Base-by-base conservation (phyloP, 1,284 basidiomycete genomes). In the Veloboletus limbatus region DNA sequence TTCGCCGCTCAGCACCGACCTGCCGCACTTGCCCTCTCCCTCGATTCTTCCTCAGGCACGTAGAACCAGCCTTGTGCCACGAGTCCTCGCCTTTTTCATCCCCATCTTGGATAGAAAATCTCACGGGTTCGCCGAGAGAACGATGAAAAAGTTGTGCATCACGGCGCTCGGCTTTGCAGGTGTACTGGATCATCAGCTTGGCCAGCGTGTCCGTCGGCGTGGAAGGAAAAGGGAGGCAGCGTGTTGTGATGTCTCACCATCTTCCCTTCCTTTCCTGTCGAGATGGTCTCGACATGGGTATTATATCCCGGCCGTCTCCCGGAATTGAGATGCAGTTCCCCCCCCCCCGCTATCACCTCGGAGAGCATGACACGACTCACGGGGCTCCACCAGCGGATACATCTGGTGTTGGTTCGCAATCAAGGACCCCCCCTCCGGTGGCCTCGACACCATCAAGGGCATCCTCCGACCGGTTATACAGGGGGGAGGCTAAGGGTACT, bases 51-150 rank as follows among this genome's bases (percentile, higher is more conserved):
- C 34, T 55, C 46, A 52, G 47, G 11, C 69, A 69, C 61, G 66
- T 60, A 22, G 66, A 68, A 21, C 68, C 67, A 27, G 48, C 63
- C 25, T 60, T 75, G 27, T 73, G 70, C 54, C 54, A 65, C 48
- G 67, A 33, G 57, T 37, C 47, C 58, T 73, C 43, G 53, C 55
- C 25, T 49, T 65, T 1, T 73, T 73, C 54, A 48, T 65, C 17
- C 30, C 60, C 31, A 59, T 67, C 16, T 53, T 71, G 27, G 42
- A 48, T 26, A 16, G 8, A 44, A 54, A 53, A 64, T 53, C 59
- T 59, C 38, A 60, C 40, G 58, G 63, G 49, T 63, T 70, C 52
- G 57, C 68, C 16, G 14, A 33, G 14, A 11, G 40, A n/a, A 40
- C 38, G 11, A 53, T 60, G 17, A 54, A 54, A 39, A 52, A 66